Evolutionary conservation across 768 basidiomycete species (phyloP).

Genomic region (Dentipellis sp.): DNA sequence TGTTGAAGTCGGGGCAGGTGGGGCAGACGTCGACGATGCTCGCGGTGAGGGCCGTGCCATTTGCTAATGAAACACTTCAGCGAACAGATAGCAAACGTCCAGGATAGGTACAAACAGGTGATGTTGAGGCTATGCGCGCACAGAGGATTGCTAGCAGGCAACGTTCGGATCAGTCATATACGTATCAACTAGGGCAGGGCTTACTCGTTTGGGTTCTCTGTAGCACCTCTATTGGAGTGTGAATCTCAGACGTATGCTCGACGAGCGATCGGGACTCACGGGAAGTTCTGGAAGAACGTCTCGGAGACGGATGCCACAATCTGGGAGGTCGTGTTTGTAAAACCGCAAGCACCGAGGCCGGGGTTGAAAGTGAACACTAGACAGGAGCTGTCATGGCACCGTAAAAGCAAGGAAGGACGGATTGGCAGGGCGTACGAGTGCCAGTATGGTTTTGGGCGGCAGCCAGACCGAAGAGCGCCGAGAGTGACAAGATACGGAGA

Average conservation of each 20-base stretch:
- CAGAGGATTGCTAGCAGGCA: slow-evolving; percentile 23
- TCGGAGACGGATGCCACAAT: slow-evolving; percentile 28
- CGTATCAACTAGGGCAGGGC: background rate
- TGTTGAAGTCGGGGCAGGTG: slow-evolving; percentile 7
- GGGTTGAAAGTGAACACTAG: slow-evolving; percentile 27
- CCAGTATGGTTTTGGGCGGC: slow-evolving; percentile 1
- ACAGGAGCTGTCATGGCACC: background rate
- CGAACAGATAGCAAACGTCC: background rate
- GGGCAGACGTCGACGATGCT: slow-evolving; percentile 23
- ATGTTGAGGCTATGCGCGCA: slow-evolving; percentile 21
- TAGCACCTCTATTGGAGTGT: slow-evolving; percentile 8
- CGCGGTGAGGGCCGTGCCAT: slow-evolving; percentile 17
- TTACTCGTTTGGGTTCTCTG: slow-evolving; percentile 12
- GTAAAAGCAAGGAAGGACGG: background rate
- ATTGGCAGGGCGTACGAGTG: background rate
- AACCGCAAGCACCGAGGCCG: slow-evolving; percentile 31
- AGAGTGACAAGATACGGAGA: background rate
- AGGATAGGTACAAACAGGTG: slow-evolving; percentile 14
- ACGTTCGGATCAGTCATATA: background rate
- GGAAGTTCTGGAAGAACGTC: slow-evolving; percentile 24
- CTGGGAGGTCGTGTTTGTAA: slow-evolving; percentile 25
- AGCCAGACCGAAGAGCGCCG: background rate
- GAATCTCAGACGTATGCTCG: background rate
- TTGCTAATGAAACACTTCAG: slow-evolving; percentile 14
- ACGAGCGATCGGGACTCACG: slow-evolving; percentile 18